Evolutionary conservation across 179 eudicot species (phyloP).

Genomic region (Corrigiola litoralis): DNA sequence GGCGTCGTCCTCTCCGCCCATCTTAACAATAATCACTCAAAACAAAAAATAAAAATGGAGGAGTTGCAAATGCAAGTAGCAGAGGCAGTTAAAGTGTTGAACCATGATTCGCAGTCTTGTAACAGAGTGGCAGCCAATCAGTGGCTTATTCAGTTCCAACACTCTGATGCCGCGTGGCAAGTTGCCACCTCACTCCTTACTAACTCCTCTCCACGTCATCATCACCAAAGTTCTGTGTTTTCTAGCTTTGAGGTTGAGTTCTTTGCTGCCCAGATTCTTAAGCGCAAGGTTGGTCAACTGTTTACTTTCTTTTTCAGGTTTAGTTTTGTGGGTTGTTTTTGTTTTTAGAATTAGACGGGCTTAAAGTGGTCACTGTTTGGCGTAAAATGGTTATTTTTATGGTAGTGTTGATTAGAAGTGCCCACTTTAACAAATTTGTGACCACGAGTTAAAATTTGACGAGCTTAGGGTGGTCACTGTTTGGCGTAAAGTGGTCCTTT

Average conservation of each 20-base stretch:
- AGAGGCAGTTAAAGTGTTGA: conserved; percentile 78
- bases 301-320: not conserved
- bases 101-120: conserved; percentile 77
- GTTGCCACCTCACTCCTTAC: conserved; percentile 73
- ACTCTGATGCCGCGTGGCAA: conserved; percentile 83
- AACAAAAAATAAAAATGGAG: conserved; percentile 24
- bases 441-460: too few relatives aligned
- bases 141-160: conserved; percentile 95
- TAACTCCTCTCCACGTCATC: conserved; percentile 41
- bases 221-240: conserved; percentile 12
- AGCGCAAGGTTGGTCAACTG: conserved; percentile 59
- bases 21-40: not conserved
- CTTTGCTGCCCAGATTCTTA: conserved; percentile 97
- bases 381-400: not conserved
- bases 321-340: not conserved
- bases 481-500: too few relatives aligned
- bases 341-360: not conserved
- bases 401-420: not conserved
- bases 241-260: conserved; percentile 70
- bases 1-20: conserved; percentile 39
- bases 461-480: too few relatives aligned
- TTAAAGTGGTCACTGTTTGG: not conserved
- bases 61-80: conserved; percentile 76
- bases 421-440: too few relatives aligned
- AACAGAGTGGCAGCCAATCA: conserved; percentile 91